Conservation (phyloP, 768 basidiomycete species). For the Auricularia sp. region DNA sequence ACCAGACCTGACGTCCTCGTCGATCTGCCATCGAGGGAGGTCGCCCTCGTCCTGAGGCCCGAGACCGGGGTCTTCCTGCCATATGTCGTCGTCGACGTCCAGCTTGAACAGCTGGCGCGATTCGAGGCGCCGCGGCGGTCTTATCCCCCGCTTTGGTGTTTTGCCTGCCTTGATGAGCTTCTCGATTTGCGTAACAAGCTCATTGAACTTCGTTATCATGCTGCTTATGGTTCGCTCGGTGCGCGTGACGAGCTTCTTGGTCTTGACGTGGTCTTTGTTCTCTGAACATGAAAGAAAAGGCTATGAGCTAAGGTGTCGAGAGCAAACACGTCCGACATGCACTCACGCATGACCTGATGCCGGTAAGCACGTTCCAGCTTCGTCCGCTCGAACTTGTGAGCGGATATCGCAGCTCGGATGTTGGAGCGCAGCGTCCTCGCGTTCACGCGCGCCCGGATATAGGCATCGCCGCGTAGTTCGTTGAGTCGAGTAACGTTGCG, state of each 20-base stretch:
- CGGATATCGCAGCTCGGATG: not conserved
- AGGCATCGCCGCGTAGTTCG: not conserved
- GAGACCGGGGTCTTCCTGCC: constrained; percentile 1
- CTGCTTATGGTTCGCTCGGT: not conserved
- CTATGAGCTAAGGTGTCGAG: too few relatives aligned
- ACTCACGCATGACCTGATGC: not conserved
- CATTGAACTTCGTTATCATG: not conserved
- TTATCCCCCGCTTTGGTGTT: not conserved
- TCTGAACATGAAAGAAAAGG: too few relatives aligned
- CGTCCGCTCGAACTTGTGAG: not conserved
- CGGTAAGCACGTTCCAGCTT: not conserved
- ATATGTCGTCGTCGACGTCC: not conserved
- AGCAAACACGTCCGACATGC: too few relatives aligned
- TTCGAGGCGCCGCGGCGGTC: not conserved
- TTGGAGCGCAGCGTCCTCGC: not conserved
- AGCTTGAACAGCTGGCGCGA: not conserved
- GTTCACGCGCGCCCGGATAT: not conserved
- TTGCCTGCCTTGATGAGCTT: not conserved
- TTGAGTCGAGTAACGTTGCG: not conserved
- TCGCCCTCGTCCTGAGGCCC: not conserved
- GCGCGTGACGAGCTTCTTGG: not conserved
- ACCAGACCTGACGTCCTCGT: not conserved
- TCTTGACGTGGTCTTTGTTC: not conserved
- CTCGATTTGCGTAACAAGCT: not conserved
- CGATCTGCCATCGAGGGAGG: not conserved